Evolutionary conservation across 495 filamentous ascomycete genomes (phyloP), one percentile per base, ranked within the genome.

Genomic region (Schizothecium vesticola): DNA sequence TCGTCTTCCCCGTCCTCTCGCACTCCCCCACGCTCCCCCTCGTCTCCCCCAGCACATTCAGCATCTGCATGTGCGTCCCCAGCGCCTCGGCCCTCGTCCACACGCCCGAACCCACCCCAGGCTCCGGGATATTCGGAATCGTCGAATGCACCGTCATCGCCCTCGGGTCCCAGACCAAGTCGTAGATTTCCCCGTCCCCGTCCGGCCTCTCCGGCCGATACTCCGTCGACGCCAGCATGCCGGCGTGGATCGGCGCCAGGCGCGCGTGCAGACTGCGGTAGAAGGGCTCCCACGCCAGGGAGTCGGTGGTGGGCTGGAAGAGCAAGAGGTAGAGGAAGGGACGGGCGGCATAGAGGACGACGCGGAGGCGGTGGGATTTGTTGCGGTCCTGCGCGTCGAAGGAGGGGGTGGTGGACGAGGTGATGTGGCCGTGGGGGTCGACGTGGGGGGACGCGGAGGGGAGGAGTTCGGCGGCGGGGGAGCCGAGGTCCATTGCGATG

Each of bases 261-360:
- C 96, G 92, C 67, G 90, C 86, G 72, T 96, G 92, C 25, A 99
- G 85, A 31, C 87, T 88, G 19, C 88, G 84, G 79, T 97, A 98
- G 71, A 97, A 87, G 0, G 85, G 80, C 3, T 89, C 83, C 59
- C 86, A 86, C 19, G 86, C 81, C 8, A 97, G 82, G 23, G 88
- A 83, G 43, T 86, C 83, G 1, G 92, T 90, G 55, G 82, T 80
- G 13, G 88, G 84, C 59, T 91, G 84, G 80, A 98, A 97, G 19
- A 99, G 83, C 71, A 98, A 92, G 5, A 92, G 89, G 77, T 92
- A 97, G 65, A 97, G 90, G 79, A 98, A 97, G 3, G 95, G 95
- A 74, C 86, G 87, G 72, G 92, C 89, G 79, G 81, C 79, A 66
- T 86, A 87, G 59, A 96, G 86, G 3, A 96, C 86, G 6, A 91